Conservation (phyloP, 2,329 filamentous ascomycete genomes). For the Nannizziopsis barbatae region DNA sequence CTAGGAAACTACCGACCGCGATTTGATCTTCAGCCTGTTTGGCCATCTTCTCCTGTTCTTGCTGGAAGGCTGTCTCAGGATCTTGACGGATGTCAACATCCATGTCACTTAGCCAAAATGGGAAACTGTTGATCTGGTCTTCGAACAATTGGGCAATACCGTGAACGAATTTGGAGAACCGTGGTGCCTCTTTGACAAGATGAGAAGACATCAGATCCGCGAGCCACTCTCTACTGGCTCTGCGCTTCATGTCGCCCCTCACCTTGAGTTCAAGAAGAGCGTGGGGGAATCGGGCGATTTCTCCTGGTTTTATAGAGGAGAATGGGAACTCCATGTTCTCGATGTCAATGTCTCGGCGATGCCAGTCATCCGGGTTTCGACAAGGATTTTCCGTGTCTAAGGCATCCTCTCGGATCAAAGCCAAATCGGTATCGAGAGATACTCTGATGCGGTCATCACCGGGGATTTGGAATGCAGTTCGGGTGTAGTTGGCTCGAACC, state of each 20-base stretch:
- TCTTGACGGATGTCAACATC: slow-evolving; percentile 91
- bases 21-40: slow-evolving; percentile 76
- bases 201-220: slow-evolving; percentile 87
- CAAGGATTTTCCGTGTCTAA: slow-evolving; percentile 77
- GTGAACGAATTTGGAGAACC: slow-evolving; percentile 95
- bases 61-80: slow-evolving; percentile 77
- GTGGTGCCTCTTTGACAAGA: slow-evolving; percentile 74
- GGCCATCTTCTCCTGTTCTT: slow-evolving; percentile 74
- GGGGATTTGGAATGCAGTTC: slow-evolving; percentile 93
- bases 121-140: slow-evolving; percentile 88
- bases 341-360: slow-evolving; percentile 79
- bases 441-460: slow-evolving; percentile 82
- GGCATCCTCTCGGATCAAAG: slow-evolving; percentile 65
- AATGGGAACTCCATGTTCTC: slow-evolving; percentile 78
- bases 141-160: slow-evolving; percentile 87
- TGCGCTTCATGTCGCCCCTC: slow-evolving; percentile 44
- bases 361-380: slow-evolving; percentile 80
- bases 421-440: slow-evolving; percentile 83
- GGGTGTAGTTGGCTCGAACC: slow-evolving; percentile 81
- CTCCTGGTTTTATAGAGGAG: slow-evolving; percentile 73
- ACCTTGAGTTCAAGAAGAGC: slow-evolving; percentile 89
- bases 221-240: slow-evolving; percentile 67
- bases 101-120: slow-evolving; percentile 88
- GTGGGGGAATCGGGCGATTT: slow-evolving; percentile 82
- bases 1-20: slow-evolving; percentile 78